Percentiles rank a stretch among this genome's conserved stretches.
These are phyloP conservation scores for Naganishia sp. DNA, from an alignment of 1,284 basidiomycete species.

Conservation along the genomic window DNA sequence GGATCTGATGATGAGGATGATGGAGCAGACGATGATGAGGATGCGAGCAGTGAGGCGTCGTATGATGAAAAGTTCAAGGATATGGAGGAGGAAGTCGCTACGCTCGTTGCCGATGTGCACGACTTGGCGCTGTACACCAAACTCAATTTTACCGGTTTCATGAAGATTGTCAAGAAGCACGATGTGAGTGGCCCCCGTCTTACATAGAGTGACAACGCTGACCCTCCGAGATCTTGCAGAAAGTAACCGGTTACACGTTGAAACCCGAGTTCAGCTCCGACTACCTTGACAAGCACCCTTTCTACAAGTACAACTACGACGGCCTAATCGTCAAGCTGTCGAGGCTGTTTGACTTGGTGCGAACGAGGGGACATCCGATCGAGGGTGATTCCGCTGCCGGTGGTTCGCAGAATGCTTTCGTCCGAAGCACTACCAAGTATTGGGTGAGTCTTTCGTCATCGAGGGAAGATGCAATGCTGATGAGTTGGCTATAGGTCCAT, in stretches of 20 bases:
- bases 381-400: conserved; percentile 92
- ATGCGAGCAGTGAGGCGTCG: conserved; percentile 64
- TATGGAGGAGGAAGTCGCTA: conserved; percentile 93
- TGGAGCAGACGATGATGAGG: conserved; percentile 59
- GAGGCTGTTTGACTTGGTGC: conserved; percentile 90
- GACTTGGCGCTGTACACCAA: conserved; percentile 94
- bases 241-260: conserved; percentile 62
- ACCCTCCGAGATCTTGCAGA: conserved; percentile 44
- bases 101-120: conserved; percentile 95
- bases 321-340: conserved; percentile 95
- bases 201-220: not conserved
- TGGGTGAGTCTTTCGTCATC: conserved; percentile 65
- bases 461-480: not conserved
- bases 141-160: conserved; percentile 95
- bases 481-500: conserved; percentile 65
- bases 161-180: conserved; percentile 98
- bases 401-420: conserved; percentile 93
- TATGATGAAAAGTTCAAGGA: conserved; percentile 85
- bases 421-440: conserved; percentile 97
- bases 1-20: conserved; percentile 65
- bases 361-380: conserved; percentile 91
- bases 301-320: conserved; percentile 78
- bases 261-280: conserved; percentile 72
- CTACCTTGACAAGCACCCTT: conserved; percentile 91
- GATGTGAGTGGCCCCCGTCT: conserved; percentile 57